Conservation (phyloP, 1,284 basidiomycete genomes). For the Leucocoprinus gongylophorus region DNA sequence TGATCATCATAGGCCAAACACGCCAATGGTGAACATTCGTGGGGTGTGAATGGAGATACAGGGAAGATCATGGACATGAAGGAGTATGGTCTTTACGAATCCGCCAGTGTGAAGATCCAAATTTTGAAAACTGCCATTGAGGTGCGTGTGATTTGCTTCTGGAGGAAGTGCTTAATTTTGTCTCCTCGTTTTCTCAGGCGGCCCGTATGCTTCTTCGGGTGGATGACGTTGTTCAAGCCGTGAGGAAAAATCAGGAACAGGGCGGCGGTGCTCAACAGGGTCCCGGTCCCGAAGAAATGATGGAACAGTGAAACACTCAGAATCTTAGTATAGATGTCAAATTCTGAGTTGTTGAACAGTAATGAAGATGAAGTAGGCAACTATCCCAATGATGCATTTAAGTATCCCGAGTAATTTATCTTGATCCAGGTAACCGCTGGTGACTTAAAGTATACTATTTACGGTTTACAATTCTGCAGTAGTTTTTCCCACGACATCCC, state of each 20-base stretch:
- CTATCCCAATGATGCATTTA: no score
- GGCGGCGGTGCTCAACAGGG: constrained; percentile 5
- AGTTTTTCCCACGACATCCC: no score
- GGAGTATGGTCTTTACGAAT: constrained; percentile 88
- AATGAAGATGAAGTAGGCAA: no score
- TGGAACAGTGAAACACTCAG: constrained; percentile 8
- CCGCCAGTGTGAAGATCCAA: constrained; percentile 96
- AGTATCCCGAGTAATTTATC: no score
- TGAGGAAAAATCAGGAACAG: constrained; percentile 11
- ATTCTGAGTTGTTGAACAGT: no score
- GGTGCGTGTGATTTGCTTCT: constrained; percentile 31
- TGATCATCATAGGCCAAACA: constrained; percentile 75
- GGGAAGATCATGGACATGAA: constrained; percentile 98
- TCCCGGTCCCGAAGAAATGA: constrained; percentile 8
- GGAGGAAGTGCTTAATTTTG: neutral
- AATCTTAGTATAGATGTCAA: no score
- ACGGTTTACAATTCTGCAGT: no score
- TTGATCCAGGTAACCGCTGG: no score
- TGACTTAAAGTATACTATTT: no score
- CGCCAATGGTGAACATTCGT: constrained; percentile 83
- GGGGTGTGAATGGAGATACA: constrained; percentile 93
- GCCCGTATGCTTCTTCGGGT: constrained; percentile 68
- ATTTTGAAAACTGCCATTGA: constrained; percentile 97
- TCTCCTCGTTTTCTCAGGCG: constrained; percentile 38
- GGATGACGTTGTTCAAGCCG: constrained; percentile 9